Percentiles rank a stretch among this genome's conserved stretches.
phyloP scores from a whole-genome alignment of 2,329 filamentous ascomycete genomes.

The Cladorrhinum sp. region DNA sequence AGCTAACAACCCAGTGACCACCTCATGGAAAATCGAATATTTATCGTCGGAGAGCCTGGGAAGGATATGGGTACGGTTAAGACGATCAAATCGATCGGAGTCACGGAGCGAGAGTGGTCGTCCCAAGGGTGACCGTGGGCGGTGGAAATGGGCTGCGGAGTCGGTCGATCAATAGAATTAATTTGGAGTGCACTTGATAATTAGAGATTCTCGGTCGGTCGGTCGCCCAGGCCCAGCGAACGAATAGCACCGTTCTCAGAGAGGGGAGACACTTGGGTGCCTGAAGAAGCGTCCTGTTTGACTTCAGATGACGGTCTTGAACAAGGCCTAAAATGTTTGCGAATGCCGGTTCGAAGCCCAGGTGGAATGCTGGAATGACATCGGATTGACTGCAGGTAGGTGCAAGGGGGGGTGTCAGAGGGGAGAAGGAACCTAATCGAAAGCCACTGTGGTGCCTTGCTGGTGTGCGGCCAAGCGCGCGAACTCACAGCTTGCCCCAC shows the following conservation, averaged over 20 bases:
- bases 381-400: slow-evolving; percentile 8
- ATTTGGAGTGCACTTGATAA: neutral
- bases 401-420: slow-evolving; percentile 9
- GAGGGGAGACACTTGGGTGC: neutral
- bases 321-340: no score
- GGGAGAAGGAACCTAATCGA: slow-evolving; percentile 21
- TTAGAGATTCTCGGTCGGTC: no score
- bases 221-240: neutral
- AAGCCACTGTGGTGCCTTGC: slow-evolving; percentile 9
- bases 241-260: neutral
- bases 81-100: neutral
- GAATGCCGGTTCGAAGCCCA: no score
- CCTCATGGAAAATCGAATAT: slow-evolving; percentile 17
- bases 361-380: slow-evolving; percentile 12
- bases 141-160: neutral
- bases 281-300: neutral
- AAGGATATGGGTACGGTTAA: no score
- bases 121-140: neutral
- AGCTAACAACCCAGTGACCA: slow-evolving; percentile 18
- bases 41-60: neutral
- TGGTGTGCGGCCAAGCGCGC: slow-evolving; percentile 11
- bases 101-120: neutral
- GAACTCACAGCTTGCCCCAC: slow-evolving; percentile 14
- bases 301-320: neutral
- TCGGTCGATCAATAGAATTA: neutral